phyloP scores from a whole-genome alignment of 805 yeast species.

The Suhomyces vadensis region DNA sequence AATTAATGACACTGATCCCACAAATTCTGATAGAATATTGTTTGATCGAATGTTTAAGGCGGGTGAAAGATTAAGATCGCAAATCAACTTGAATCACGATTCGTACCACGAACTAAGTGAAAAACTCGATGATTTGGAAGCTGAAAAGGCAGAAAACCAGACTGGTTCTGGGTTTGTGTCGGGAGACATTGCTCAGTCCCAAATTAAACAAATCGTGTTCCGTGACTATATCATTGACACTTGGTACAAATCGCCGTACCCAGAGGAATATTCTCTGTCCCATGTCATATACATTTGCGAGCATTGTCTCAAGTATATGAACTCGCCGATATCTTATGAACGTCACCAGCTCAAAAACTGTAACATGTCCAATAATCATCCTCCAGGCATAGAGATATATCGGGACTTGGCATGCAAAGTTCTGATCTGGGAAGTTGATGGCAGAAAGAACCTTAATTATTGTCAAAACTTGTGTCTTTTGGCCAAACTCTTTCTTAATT shows the following conservation, averaged over 20 bases:
- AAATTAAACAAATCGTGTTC: slow-evolving; percentile 66
- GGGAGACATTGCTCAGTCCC: slow-evolving; percentile 21
- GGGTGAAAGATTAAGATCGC: slow-evolving; percentile 40
- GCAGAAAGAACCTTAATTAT: slow-evolving; percentile 74
- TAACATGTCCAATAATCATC: slow-evolving; percentile 52
- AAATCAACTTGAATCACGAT: slow-evolving; percentile 13
- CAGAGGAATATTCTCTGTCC: slow-evolving; percentile 73
- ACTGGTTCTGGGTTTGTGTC: not conserved
- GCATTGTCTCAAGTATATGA: slow-evolving; percentile 77
- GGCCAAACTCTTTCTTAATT: slow-evolving; percentile 85
- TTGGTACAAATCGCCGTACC: slow-evolving; percentile 93
- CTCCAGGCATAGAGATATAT: slow-evolving; percentile 56
- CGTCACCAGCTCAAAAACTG: slow-evolving; percentile 78
- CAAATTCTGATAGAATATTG: slow-evolving; percentile 45
- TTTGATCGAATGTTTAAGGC: slow-evolving; percentile 46
- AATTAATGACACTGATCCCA: slow-evolving; percentile 64
- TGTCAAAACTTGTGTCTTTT: slow-evolving; percentile 89
- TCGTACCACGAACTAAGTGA: not conserved
- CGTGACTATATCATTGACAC: slow-evolving; percentile 76
- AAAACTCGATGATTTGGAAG: slow-evolving; percentile 19
- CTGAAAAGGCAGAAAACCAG: slow-evolving; percentile 11
- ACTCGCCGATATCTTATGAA: slow-evolving; percentile 60
- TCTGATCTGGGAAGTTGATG: slow-evolving; percentile 62
- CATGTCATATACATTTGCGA: slow-evolving; percentile 75
- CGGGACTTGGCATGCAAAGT: slow-evolving; percentile 31